Percentiles rank a stretch among this genome's conserved stretches.
phyloP scores from a whole-genome alignment of 2,329 filamentous ascomycete species.

The Colletotrichum sp. region DNA sequence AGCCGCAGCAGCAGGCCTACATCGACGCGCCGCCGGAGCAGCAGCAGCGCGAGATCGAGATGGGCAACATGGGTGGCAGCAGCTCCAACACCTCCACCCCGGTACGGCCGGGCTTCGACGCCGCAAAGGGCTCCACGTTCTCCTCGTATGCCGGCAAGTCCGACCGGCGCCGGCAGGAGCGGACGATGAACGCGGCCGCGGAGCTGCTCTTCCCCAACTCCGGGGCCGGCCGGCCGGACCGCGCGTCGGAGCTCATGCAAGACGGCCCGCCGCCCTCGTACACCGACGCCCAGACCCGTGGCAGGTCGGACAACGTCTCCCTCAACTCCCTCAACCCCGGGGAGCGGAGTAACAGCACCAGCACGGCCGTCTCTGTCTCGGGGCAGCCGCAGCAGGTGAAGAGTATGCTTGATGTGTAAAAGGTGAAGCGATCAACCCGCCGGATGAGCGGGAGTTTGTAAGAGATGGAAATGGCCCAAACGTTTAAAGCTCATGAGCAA shows the following conservation, averaged over 20 bases:
- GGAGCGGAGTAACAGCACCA: constrained; percentile 49
- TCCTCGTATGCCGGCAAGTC: constrained; percentile 46
- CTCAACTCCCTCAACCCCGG: constrained; percentile 24
- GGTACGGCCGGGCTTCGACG: constrained; percentile 29
- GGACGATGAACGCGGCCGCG: constrained; percentile 47
- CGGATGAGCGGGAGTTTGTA: neutral
- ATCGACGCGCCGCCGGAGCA: constrained; percentile 40
- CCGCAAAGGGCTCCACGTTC: constrained; percentile 23
- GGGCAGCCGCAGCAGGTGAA: constrained; percentile 56
- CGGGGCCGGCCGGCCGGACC: constrained; percentile 33
- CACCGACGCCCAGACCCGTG: constrained; percentile 23
- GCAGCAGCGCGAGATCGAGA: constrained; percentile 42
- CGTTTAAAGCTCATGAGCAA: neutral
- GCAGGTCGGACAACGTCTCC: neutral
- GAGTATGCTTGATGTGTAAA: constrained; percentile 61
- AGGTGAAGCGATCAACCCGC: neutral
- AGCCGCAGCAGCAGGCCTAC: constrained; percentile 20
- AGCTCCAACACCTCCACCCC: constrained; percentile 5
- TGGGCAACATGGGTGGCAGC: constrained; percentile 32
- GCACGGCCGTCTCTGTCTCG: constrained; percentile 50
- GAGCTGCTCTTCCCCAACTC: constrained; percentile 54
- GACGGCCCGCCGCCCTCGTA: constrained; percentile 51
- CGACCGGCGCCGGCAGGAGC: constrained; percentile 50
- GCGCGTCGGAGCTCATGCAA: constrained; percentile 43
- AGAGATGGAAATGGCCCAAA: neutral